These are phyloP conservation scores for Sphagnum contortum DNA, from an alignment of 225 moss, liverwort and hornwort genomes.

Conservation along the genomic window DNA sequence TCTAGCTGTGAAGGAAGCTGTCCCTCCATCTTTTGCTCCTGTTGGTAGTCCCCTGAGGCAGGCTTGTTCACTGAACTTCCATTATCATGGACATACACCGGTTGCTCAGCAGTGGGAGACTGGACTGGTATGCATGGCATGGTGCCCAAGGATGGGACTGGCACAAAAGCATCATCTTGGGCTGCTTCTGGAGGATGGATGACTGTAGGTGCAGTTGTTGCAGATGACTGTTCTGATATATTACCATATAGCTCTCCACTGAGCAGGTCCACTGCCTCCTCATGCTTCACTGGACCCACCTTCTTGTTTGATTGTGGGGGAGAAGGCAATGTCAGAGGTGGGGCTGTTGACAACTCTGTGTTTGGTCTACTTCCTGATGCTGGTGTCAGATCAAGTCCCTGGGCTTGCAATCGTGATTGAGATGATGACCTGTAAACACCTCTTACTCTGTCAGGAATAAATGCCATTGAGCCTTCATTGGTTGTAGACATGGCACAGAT, in stretches of 20 bases:
- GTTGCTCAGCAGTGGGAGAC: conserved; percentile 12
- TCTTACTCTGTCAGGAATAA: no score
- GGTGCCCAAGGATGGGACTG: conserved; percentile 43
- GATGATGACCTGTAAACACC: conserved; percentile 14
- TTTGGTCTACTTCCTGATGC: conserved; percentile 7
- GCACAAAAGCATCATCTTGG: conserved; percentile 56
- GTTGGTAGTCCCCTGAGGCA: conserved; percentile 5
- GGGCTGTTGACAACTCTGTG: background rate
- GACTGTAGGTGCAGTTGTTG: conserved; percentile 27
- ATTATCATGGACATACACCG: background rate
- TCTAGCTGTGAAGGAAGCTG: conserved; percentile 7
- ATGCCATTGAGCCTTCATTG: no score
- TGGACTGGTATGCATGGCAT: conserved; percentile 10
- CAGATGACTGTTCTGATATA: conserved; percentile 14
- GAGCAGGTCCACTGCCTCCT: conserved; percentile 59
- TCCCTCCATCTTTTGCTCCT: conserved; percentile 21
- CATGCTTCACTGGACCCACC: conserved; percentile 19
- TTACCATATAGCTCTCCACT: conserved; percentile 61
- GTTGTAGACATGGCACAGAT: no score
- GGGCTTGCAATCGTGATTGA: conserved; percentile 11
- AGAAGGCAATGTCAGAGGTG: conserved; percentile 51
- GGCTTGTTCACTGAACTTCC: conserved; percentile 8
- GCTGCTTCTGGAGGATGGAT: background rate
- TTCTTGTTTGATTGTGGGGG: conserved; percentile 52
- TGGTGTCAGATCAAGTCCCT: conserved; percentile 6